Evolutionary conservation across 202 grass and related monocot genomes (phyloP).

Genomic region (Panicum virgatum): DNA sequence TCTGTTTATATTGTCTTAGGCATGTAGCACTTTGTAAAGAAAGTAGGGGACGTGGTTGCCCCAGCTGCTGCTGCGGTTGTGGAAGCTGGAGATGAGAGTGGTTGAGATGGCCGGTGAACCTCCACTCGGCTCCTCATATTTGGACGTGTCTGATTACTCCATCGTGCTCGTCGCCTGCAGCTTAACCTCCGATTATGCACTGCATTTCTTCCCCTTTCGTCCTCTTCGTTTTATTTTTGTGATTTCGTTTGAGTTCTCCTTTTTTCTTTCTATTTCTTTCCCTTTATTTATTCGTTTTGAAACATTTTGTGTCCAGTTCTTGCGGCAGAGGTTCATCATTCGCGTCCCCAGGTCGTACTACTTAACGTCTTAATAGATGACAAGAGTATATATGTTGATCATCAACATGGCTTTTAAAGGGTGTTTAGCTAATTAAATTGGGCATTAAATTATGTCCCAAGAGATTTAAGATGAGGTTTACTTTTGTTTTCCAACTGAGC

Average conservation of each 20-base stretch:
- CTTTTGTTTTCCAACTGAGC: background rate
- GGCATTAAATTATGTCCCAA: background rate
- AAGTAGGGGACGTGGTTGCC: slow-evolving; percentile 19
- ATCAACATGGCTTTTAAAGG: background rate
- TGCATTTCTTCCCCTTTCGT: background rate
- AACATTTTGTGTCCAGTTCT: background rate
- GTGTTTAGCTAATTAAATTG: background rate
- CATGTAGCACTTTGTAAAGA: slow-evolving; percentile 22
- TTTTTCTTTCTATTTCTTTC: background rate
- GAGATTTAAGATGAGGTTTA: background rate
- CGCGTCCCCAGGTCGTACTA: background rate
- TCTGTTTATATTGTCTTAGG: slow-evolving; percentile 21
- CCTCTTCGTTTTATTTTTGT: background rate
- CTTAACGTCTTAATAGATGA: background rate
- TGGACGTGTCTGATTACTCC: background rate
- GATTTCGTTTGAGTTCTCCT: background rate
- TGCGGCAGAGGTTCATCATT: slow-evolving; percentile 13
- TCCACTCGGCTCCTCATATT: background rate
- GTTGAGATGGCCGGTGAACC: slow-evolving; percentile 35
- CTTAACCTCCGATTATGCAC: background rate
- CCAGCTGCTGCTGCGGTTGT: background rate
- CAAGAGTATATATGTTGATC: background rate
- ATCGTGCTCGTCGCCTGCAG: background rate
- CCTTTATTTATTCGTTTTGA: background rate
- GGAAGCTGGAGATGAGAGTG: background rate